Evolutionary conservation across 2,329 filamentous ascomycete genomes (phyloP).

Genomic region (Talaromyces albobiverticillius): DNA sequence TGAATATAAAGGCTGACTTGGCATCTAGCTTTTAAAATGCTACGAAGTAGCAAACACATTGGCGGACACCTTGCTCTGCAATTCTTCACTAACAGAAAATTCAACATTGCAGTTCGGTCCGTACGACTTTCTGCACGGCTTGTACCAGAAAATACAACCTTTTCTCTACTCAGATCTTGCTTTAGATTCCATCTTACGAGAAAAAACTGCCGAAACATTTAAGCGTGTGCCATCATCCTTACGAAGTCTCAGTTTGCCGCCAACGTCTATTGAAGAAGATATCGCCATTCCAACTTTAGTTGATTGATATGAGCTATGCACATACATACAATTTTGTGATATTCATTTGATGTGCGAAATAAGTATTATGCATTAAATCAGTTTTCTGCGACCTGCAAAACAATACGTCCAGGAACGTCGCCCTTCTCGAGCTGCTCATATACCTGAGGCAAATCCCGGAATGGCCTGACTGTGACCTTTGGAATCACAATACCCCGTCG

Average conservation of each 20-base stretch:
- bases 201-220: conserved; percentile 28
- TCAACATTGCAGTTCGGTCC: conserved; percentile 22
- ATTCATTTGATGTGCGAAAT: background rate
- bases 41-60: conserved; percentile 32
- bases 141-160: conserved; percentile 28
- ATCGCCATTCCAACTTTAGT: background rate
- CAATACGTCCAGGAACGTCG: conserved; percentile 42
- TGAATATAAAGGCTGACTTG: background rate
- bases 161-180: conserved; percentile 26
- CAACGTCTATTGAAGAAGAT: background rate
- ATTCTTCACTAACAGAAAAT: background rate
- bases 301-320: background rate
- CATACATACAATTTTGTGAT: background rate
- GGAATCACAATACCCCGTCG: conserved; percentile 42
- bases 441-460: conserved; percentile 40
- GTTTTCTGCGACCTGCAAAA: conserved; percentile 37
- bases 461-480: conserved; percentile 39
- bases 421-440: conserved; percentile 47
- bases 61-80: conserved; percentile 27
- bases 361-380: background rate
- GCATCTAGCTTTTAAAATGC: conserved; percentile 26
- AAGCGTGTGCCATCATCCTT: conserved; percentile 24
- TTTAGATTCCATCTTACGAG: conserved; percentile 26
- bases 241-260: conserved; percentile 13
- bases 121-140: conserved; percentile 27